Percentiles rank a stretch among this genome's conserved stretches.
Evolutionary conservation across 1,284 basidiomycete genomes (phyloP).

Genomic region (Moniliella sp.): DNA sequence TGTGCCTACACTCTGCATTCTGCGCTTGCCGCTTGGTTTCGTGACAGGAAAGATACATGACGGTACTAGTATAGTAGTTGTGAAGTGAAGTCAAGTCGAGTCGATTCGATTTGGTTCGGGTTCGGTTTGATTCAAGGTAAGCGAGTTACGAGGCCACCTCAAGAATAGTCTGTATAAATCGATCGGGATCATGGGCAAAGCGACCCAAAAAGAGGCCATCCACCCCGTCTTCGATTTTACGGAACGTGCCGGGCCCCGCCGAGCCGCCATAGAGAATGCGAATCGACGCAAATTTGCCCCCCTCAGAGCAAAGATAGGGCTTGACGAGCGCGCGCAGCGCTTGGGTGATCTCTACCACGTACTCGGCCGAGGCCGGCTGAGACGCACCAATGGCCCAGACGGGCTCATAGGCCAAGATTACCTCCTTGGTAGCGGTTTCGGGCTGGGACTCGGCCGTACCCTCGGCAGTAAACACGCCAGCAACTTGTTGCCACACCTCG

Average conservation of each 20-base stretch:
- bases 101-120: no score
- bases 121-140: no score
- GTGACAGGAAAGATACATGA: no score
- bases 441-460: background rate
- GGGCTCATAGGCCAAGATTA: slow-evolving; percentile 24
- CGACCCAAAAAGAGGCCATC: slow-evolving; percentile 24
- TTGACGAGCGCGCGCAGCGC: slow-evolving; percentile 8
- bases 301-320: slow-evolving; percentile 6
- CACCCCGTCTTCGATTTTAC: slow-evolving; percentile 17
- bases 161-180: slow-evolving; percentile 15
- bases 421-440: slow-evolving; percentile 2
- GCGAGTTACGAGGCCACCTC: no score
- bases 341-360: slow-evolving; percentile 22
- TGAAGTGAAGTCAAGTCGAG: no score
- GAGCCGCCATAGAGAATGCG: slow-evolving; percentile 24
- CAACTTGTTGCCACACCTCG: slow-evolving; percentile 21
- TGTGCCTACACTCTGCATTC: no score
- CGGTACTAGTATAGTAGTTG: no score
- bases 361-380: slow-evolving; percentile 16
- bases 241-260: slow-evolving; percentile 19
- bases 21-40: no score
- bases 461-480: slow-evolving; percentile 7
- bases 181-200: slow-evolving; percentile 20
- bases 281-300: no score
- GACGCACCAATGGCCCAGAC: slow-evolving; percentile 25